Evolutionary conservation across 768 basidiomycete genomes (phyloP).

Genomic region (Xanthoconium stramineum): DNA sequence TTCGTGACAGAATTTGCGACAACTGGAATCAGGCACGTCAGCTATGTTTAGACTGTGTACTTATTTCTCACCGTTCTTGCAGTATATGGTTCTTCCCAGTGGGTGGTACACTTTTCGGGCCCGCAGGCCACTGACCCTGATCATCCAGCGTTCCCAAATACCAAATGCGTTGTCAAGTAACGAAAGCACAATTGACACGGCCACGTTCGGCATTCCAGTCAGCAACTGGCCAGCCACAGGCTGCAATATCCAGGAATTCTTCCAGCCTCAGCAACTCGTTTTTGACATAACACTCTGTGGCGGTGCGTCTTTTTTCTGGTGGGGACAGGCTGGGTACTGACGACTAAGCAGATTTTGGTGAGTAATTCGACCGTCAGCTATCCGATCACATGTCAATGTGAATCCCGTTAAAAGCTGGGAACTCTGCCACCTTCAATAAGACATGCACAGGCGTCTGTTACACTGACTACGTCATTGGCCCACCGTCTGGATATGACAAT

Average conservation of each 20-base stretch:
- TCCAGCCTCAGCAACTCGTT: conserved; percentile 62
- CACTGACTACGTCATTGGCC: conserved; percentile 63
- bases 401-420: conserved; percentile 44
- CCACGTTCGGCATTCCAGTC: conserved; percentile 60
- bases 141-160: conserved; percentile 36
- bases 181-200: conserved; percentile 50
- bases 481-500: conserved; percentile 56
- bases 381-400: conserved; percentile 6
- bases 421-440: conserved; percentile 47
- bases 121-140: neutral
- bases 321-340: conserved; percentile 16
- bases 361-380: conserved; percentile 1
- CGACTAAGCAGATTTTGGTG: conserved; percentile 31
- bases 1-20: conserved; percentile 72
- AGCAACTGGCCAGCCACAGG: conserved; percentile 62
- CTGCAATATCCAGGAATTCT: conserved; percentile 53
- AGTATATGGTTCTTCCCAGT: conserved; percentile 34
- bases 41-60: neutral
- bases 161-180: conserved; percentile 47
- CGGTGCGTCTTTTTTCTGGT: conserved; percentile 34
- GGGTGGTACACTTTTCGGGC: neutral
- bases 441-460: conserved; percentile 71
- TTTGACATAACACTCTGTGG: conserved; percentile 76
- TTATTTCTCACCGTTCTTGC: neutral
- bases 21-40: conserved; percentile 58